Evolutionary conservation across 1,139 yeast genomes (phyloP), one percentile per base, ranked within the genome.

Genomic region (Candida smagusa): DNA sequence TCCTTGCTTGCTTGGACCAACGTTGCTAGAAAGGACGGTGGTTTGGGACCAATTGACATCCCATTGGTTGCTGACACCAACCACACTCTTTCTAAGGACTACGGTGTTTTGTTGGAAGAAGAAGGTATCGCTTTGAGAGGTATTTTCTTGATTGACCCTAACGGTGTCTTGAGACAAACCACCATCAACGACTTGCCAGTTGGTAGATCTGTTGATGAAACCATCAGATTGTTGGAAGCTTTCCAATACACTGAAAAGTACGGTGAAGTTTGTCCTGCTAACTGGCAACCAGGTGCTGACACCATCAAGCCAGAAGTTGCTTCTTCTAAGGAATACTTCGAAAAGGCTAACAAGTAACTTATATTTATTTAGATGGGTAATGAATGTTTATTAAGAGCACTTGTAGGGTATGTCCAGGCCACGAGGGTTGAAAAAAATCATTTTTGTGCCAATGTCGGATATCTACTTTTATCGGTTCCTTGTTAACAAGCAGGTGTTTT

Each of bases 181-280:
- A 89, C 97, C 72, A 77, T 90, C 78, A 90, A 92, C 78, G 97
- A 92, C 68, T 84, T 90, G 67, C 96, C 97, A 65, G 98, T 92
- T 54, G 98, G 98, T 68, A 89, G 98, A 80, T 85, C 88, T 58
- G 97, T 90, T 53, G 96, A 89, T 52, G 98, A 92, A 79, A 85
- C 97, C 54, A 77, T 87, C 64, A 89, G 98, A 84, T 82, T 92
- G 66, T 81, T 92, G 52, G 97, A 92, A 66, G 97, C 97, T 58
- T 90, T 92, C 96, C 95, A 90, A 77, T 89, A 92, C 88, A 84
- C 96, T 60, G 96, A 90, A 71, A 84, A 87, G 79, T 74, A 90
- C 80, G 96, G 97, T 73, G 96, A 92, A 73, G 97, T 92, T 54
- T 87, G 96, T 74, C 97, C 97, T 58, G 97, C 97, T 67, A 90